phyloP scores from a whole-genome alignment of 805 yeast genomes.

The Sungouiozyma ichnusensis region DNA sequence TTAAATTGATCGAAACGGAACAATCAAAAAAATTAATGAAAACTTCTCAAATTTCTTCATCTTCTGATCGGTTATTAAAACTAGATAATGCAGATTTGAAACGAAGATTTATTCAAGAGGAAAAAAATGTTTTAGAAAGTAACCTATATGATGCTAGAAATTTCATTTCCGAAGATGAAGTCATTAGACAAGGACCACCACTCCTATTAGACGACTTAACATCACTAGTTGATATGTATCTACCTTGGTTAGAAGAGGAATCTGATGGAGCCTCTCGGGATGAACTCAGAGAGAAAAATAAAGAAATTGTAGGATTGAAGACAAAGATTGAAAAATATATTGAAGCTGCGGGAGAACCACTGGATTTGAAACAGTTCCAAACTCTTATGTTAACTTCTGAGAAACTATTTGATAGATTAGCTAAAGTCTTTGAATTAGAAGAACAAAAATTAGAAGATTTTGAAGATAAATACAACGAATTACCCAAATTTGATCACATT shows the following conservation, averaged over 20 bases:
- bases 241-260: slow-evolving; percentile 76
- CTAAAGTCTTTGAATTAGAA: slow-evolving; percentile 35
- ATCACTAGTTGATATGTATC: slow-evolving; percentile 34
- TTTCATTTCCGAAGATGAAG: slow-evolving; percentile 44
- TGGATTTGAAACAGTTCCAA: slow-evolving; percentile 37
- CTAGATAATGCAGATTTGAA: slow-evolving; percentile 42
- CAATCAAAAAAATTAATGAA: not conserved
- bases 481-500: slow-evolving; percentile 37
- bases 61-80: slow-evolving; percentile 34
- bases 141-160: slow-evolving; percentile 60
- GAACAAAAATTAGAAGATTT: slow-evolving; percentile 37
- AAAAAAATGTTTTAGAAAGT: slow-evolving; percentile 61
- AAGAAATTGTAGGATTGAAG: slow-evolving; percentile 18
- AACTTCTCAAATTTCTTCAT: slow-evolving; percentile 27
- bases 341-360: slow-evolving; percentile 36
- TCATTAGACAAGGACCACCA: slow-evolving; percentile 32
- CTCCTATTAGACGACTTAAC: slow-evolving; percentile 31
- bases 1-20: not conserved
- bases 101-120: slow-evolving; percentile 46
- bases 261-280: slow-evolving; percentile 37
- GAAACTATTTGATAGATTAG: slow-evolving; percentile 33
- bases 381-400: slow-evolving; percentile 36
- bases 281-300: slow-evolving; percentile 4
- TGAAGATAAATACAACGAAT: slow-evolving; percentile 34
- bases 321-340: slow-evolving; percentile 31